Evolutionary conservation across 495 filamentous ascomycete species (phyloP), one percentile per base, ranked within the genome.

Genomic region (Xylaria intraflava): DNA sequence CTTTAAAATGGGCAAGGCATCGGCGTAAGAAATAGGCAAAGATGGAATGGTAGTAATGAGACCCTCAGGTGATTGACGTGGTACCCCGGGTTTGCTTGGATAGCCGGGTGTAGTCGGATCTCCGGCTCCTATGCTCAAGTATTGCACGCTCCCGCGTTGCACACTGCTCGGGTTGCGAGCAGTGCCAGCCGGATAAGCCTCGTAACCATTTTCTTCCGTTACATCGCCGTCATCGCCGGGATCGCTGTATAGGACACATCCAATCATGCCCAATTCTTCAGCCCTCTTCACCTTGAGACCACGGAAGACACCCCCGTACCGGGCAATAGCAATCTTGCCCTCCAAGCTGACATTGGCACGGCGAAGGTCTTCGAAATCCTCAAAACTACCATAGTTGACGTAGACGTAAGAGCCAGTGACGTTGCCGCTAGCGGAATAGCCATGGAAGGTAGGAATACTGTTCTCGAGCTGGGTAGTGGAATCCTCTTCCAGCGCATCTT

Each of bases 211-310:
- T 53, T 84, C 81, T 51, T 90, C 87, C 0, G 86, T 91, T 19
- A 87, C 75, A 7, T 85, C 76, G 5, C 88, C 89, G 70, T 98
- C 93, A 60, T 92, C 86, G 38, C 90, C 89, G 1, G 93, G 93
- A 66, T 98, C 94, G 35, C 76, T 83, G 68, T 91, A 98, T 6
- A 96, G 77, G 39, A 97, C 70, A 19, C 83, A 82, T 5, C 93
- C 91, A 22, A 95, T 73, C 85, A 94, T 93, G 24, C 93, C 94
- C 31, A 93, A 77, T 55, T 97, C 90, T 62, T 94, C 85, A 12
- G 93, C 92, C 36, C 89, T 81, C 74, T 95, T 95, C 46, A 96
- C 82, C 68, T 96, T 98, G 55, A 96, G 72, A 1, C 90, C 93
- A 39, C 94, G 79, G 72, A 96, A 96, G 48, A 90, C 84, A 14